Conservation (phyloP, 2,329 filamentous ascomycete species). For the Coleophoma eucalyptorum region DNA sequence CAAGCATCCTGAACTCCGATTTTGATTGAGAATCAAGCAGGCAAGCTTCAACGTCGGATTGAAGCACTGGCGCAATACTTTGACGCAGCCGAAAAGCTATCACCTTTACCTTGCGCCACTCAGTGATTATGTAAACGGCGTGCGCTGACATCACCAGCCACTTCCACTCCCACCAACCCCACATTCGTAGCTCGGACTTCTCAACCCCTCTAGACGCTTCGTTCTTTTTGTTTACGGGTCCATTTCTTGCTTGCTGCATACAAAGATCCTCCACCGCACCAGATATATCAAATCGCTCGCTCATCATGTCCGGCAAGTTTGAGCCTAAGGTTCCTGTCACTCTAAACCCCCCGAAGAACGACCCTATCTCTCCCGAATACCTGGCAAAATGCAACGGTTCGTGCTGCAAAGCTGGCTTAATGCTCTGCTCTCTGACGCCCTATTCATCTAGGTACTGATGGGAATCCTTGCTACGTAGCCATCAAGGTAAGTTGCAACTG, state of each 20-base stretch:
- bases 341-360: slow-evolving; percentile 81
- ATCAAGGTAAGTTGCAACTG: slow-evolving; percentile 51
- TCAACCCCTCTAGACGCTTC: too few relatives aligned
- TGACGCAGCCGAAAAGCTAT: too few relatives aligned
- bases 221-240: too few relatives aligned
- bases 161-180: too few relatives aligned
- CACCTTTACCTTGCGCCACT: too few relatives aligned
- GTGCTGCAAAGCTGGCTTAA: slow-evolving; percentile 22
- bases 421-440: background rate
- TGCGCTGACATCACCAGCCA: too few relatives aligned
- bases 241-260: too few relatives aligned
- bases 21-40: background rate
- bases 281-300: background rate
- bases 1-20: slow-evolving; percentile 17
- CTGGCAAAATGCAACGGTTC: slow-evolving; percentile 80
- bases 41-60: too few relatives aligned
- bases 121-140: too few relatives aligned
- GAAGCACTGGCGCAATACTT: too few relatives aligned
- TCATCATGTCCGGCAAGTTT: slow-evolving; percentile 61
- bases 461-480: slow-evolving; percentile 62
- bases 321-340: slow-evolving; percentile 74
- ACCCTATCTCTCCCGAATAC: slow-evolving; percentile 77
- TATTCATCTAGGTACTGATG: slow-evolving; percentile 52
- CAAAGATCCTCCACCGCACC: background rate
- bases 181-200: too few relatives aligned